These are phyloP conservation scores for Rhynchosporium agropyri DNA, from an alignment of 2,329 filamentous ascomycete species.

Conservation along the genomic window DNA sequence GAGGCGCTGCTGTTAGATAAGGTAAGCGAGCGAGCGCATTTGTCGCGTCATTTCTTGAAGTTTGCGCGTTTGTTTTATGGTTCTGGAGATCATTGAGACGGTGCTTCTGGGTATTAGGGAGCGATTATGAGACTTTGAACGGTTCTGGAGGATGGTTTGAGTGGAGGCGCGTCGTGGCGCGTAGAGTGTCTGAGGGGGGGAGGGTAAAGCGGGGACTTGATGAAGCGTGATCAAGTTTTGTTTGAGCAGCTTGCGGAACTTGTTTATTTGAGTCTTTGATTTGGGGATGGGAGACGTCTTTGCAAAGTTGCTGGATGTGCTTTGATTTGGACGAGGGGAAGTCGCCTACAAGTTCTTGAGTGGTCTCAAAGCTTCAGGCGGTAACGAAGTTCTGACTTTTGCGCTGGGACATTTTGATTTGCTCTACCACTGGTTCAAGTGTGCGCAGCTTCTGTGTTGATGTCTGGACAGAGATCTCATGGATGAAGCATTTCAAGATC, in stretches of 20 bases:
- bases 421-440: not conserved
- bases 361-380: not conserved
- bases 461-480: too few relatives aligned
- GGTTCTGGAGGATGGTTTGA: not conserved
- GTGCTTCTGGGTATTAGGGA: not conserved
- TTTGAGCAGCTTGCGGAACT: not conserved
- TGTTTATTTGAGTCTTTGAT: not conserved
- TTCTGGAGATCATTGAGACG: not conserved
- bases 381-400: not conserved
- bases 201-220: not conserved
- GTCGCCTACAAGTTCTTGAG: not conserved
- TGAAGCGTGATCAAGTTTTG: not conserved
- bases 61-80: not conserved
- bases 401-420: not conserved
- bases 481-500: too few relatives aligned
- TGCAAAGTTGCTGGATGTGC: not conserved
- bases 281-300: not conserved
- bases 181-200: not conserved
- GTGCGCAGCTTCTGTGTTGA: too few relatives aligned
- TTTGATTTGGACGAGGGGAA: not conserved
- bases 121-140: too few relatives aligned
- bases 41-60: not conserved
- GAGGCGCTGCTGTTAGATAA: not conserved
- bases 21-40: slow-evolving; percentile 1
- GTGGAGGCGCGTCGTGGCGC: slow-evolving; percentile 9